A percentile compares a stretch with the other conserved stretches of the same genome.
These are phyloP conservation scores for Plasmodium ovale DNA, from an alignment of 169 alveolate species.

Conservation along the genomic window DNA sequence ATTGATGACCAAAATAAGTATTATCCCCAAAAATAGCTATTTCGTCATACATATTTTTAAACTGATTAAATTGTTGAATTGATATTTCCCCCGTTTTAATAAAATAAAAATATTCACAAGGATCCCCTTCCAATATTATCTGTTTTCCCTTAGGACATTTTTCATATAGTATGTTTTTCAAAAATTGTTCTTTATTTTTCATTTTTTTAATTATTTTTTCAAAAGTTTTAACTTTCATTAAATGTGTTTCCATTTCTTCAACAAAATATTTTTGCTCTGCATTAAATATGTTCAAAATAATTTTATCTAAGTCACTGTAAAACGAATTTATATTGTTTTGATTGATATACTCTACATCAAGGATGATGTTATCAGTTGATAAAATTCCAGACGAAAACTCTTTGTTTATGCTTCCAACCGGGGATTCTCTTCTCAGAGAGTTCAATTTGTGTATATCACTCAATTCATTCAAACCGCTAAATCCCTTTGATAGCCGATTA, in stretches of 20 bases:
- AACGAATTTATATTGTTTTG: conserved; percentile 40
- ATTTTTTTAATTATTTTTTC: conserved; percentile 35
- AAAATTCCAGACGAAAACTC: not conserved
- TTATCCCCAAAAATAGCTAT: conserved; percentile 8
- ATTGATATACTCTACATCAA: conserved; percentile 60
- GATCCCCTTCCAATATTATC: conserved; percentile 67
- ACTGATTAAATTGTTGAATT: conserved; percentile 64
- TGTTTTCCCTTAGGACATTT: conserved; percentile 62
- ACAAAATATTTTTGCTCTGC: conserved; percentile 70
- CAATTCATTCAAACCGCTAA: not conserved
- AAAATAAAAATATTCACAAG: conserved; percentile 52
- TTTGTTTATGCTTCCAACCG: not conserved
- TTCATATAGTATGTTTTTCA: conserved; percentile 44
- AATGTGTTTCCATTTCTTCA: conserved; percentile 73
- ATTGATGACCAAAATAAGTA: conserved; percentile 68
- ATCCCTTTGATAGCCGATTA: not conserved
- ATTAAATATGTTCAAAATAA: conserved; percentile 33
- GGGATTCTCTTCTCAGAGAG: not conserved
- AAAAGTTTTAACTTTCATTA: conserved; percentile 46
- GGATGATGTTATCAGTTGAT: conserved; percentile 15
- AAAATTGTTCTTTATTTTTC: conserved; percentile 48
- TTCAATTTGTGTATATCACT: not conserved
- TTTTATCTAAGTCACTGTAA: conserved; percentile 64
- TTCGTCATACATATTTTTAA: conserved; percentile 75
- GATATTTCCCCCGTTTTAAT: conserved; percentile 60